Evolutionary conservation across 2,329 filamentous ascomycete genomes (phyloP), one percentile per base, ranked within the genome.

Genomic region (Microdochium nivale): DNA sequence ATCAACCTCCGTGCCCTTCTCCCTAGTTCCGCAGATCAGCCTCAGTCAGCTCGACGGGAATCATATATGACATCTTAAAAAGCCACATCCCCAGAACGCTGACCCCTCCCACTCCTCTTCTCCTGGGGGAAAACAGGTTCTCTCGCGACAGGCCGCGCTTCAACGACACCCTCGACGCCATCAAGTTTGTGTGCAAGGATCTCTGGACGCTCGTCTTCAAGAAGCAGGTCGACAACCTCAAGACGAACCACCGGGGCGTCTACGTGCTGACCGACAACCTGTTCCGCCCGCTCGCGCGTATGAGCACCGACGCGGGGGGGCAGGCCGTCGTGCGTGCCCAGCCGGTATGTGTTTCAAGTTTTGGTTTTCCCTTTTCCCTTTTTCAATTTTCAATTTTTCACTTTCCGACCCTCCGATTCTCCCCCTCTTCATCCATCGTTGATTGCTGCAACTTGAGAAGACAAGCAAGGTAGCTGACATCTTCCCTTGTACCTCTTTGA

Each of bases 151-250:
- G 90, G 49, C 90, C 92, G 40, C 87, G 90, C 48, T 95, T 96
- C 65, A 88, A 86, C 55, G 90, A 96, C 61, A 91, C 91, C 3
- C 81, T 99, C 43, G 94, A 97, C 65, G 87, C 91, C 49, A 99
- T 99, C 67, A 99, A 99, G 68, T 97, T 99, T 65, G 77, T 99
- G 49, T 99, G 94, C 80, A 99, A 99, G 74, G 94, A 99, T 68
- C 78, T 99, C 46, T 99, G 94, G 94, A 90, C 84, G 32, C 77
- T 97, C 21, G 81, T 96, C 16, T 99, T 96, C 70, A 81, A 88
- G 66, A 99, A 99, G 71, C 95, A 97, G 68, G 89, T 99, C 64
- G 94, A 99, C 70, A 99, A 99, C 67, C 78, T 99, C 47, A 99
- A 99, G 72, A 99, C 94, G 9, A 99, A 99, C 65, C 94, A 99